Base-by-base conservation (phyloP, 345 rosid genomes). In the Salix dunnii region DNA sequence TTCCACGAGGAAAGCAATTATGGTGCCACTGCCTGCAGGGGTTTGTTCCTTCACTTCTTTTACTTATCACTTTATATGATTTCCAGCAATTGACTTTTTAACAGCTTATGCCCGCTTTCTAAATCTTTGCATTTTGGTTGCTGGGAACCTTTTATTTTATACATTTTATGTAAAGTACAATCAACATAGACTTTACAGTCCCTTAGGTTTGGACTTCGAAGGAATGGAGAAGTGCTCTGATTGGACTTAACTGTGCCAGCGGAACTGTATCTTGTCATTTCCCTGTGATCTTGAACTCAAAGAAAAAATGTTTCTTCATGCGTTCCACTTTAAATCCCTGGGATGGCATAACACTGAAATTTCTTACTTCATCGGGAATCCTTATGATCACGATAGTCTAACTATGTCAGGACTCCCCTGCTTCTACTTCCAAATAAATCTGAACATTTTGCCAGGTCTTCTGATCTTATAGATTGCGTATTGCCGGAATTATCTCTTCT, bases 11-110 rank as follows among this genome's bases (percentile, higher is more conserved):
- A 90, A 87, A 73, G 82, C 81, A 28, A 87, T 95, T 31, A 86
- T 95, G 84, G 97, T 95, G 77, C 99, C 99, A 71, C 87, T 95
- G 86, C 98, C 98, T 74, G 86, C 86, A 0, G 99, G 99, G 97
- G 99, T 95, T 76, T 55, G 90, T 87, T 78, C 74, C 68, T 70
- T 73, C 49, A 25, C 79, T 77, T 72, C 66, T 20, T 28, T 33
- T 28, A 31, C 49, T 76, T 28, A 2, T 72, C 70, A 10, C 38
- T 76, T 53, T 40, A 10, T 53, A 6, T 68, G 42, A 43, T 53
- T 33, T 51, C 35, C 31, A 61, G 55, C 20, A 8, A 1, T 58
- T n/a, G 0, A 36, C 61, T 46, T 73, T 69, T 23, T 20, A 43
- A 25, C 25, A 42, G 53, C 31, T n/a, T 23, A 35, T 27, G 35